Evolutionary conservation across 352 stramenopile genomes (phyloP).

Genomic region (Globisporangium splendens): DNA sequence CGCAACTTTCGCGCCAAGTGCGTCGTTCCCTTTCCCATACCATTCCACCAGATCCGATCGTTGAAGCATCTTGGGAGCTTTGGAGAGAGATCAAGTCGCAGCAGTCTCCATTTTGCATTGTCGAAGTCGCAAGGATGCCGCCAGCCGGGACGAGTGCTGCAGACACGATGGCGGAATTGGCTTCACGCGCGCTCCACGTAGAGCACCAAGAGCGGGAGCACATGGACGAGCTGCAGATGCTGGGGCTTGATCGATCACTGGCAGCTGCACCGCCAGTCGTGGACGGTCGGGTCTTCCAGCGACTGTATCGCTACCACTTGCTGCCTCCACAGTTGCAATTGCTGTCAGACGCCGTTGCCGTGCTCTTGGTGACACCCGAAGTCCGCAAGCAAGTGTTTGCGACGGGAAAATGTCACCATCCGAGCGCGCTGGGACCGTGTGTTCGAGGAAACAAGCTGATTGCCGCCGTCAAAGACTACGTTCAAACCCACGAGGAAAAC

Average conservation of each 20-base stretch:
- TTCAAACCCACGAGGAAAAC: slow-evolving; percentile 20
- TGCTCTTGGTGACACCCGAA: slow-evolving; percentile 10
- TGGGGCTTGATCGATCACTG: slow-evolving; percentile 1
- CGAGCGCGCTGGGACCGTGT: slow-evolving; percentile 16
- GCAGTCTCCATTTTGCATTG: not conserved
- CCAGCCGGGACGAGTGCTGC: slow-evolving; percentile 12
- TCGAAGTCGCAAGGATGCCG: slow-evolving; percentile 10
- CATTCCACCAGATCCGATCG: too few species aligned
- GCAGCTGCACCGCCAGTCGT: slow-evolving; percentile 7
- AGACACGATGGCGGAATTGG: slow-evolving; percentile 27
- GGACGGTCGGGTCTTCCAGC: slow-evolving; percentile 29
- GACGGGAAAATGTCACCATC: slow-evolving; percentile 6
- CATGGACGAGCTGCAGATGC: slow-evolving; percentile 17
- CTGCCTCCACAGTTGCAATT: slow-evolving; percentile 13
- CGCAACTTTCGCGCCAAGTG: too few species aligned
- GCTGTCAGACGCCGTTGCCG: slow-evolving; percentile 12
- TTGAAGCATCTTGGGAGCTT: too few species aligned
- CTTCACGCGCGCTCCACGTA: slow-evolving; percentile 23
- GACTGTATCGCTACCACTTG: slow-evolving; percentile 19
- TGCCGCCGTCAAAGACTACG: slow-evolving; percentile 18
- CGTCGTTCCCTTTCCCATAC: too few species aligned
- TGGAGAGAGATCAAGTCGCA: too few species aligned
- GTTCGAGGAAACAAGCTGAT: slow-evolving; percentile 41
- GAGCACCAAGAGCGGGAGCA: slow-evolving; percentile 25
- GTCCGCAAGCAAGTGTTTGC: slow-evolving; percentile 18